A percentile compares a stretch with the other conserved stretches of the same genome.
These are phyloP conservation scores for Annona cherimola DNA, from an alignment of 164 flowering plant species.

Conservation along the genomic window DNA sequence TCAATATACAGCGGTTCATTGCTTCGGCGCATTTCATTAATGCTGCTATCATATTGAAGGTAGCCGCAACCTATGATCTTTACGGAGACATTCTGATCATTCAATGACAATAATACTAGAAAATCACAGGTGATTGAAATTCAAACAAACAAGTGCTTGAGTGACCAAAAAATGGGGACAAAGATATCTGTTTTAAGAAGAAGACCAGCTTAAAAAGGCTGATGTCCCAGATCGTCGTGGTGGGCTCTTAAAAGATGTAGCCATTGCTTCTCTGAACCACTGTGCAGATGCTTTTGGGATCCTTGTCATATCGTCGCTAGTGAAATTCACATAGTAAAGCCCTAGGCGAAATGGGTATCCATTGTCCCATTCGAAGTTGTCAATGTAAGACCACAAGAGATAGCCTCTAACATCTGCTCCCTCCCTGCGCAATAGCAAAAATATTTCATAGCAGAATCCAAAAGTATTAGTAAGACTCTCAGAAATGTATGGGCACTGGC, in stretches of 20 bases:
- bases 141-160: neutral
- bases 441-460: too few species aligned
- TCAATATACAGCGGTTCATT: too few species aligned
- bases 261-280: slow-evolving; percentile 30
- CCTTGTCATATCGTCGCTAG: slow-evolving; percentile 19
- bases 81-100: neutral
- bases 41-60: neutral
- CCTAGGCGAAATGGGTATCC: slow-evolving; percentile 32
- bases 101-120: neutral
- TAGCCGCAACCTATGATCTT: neutral
- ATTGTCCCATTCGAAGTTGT: slow-evolving; percentile 38
- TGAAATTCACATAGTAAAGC: slow-evolving; percentile 33
- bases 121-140: neutral
- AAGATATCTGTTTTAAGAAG: slow-evolving; percentile 2
- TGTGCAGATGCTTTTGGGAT: slow-evolving; percentile 39
- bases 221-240: slow-evolving; percentile 5
- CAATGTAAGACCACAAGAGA: slow-evolving; percentile 39
- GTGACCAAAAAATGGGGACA: neutral
- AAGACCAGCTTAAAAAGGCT: slow-evolving; percentile 5
- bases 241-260: neutral
- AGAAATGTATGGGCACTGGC: neutral
- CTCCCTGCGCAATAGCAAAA: slow-evolving; percentile 8
- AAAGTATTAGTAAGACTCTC: neutral
- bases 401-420: slow-evolving; percentile 18
- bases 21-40: too few species aligned